Evolutionary conservation across 208 protist species (phyloP).

Genomic region (Trypanosomatidae sp.): DNA sequence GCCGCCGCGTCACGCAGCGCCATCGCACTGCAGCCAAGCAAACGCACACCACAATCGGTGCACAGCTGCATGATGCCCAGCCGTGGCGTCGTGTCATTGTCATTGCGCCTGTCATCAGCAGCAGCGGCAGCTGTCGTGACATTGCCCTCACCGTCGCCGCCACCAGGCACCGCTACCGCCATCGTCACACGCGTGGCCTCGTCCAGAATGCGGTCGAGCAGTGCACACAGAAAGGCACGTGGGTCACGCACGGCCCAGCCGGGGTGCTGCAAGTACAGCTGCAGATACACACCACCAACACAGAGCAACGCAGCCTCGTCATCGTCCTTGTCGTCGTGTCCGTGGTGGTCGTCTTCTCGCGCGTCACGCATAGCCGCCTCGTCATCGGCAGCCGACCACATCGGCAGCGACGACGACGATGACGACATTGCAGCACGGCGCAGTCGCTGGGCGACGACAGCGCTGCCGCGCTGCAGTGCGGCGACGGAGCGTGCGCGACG

Average conservation of each 20-base stretch:
- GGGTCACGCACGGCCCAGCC: constrained; percentile 76
- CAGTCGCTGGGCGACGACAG: constrained; percentile 18
- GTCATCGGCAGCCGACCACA: constrained; percentile 32
- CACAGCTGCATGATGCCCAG: constrained; percentile 23
- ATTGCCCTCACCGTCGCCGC: background rate
- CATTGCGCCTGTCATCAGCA: background rate
- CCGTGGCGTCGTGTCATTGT: background rate
- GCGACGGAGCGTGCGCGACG: constrained; percentile 35
- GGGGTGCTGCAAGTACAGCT: constrained; percentile 55
- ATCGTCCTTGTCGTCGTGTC: background rate
- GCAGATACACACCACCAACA: constrained; percentile 76
- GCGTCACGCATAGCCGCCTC: background rate
- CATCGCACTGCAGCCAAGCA: constrained; percentile 29
- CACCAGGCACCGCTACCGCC: background rate
- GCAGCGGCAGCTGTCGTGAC: background rate
- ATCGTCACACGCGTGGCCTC: constrained; percentile 2
- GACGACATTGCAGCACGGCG: constrained; percentile 11
- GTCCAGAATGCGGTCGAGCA: constrained; percentile 45
- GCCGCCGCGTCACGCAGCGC: constrained; percentile 44
- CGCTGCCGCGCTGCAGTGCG: constrained; percentile 6
- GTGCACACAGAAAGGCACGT: constrained; percentile 59
- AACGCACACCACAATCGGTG: constrained; percentile 17
- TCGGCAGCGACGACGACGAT: no score
- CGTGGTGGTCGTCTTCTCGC: background rate
- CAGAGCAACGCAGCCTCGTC: constrained; percentile 10